Evolutionary conservation across 2,329 filamentous ascomycete genomes (phyloP).

Genomic region (Amesomyces nigricolor): DNA sequence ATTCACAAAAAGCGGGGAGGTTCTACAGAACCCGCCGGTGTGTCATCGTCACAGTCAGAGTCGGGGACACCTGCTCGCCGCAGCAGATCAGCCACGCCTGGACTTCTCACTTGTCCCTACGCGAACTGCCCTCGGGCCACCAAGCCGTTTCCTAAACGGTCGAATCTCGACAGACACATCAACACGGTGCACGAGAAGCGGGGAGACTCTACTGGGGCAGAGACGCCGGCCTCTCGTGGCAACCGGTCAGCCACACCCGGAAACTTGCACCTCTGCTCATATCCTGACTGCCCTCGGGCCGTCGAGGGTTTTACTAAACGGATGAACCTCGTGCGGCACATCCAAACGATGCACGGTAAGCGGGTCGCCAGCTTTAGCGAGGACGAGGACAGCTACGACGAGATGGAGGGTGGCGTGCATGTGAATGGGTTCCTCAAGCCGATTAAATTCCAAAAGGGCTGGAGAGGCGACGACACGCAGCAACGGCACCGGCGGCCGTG

Average conservation of each 20-base stretch:
- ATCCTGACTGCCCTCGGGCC: conserved; percentile 34
- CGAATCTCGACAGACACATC: conserved; percentile 17
- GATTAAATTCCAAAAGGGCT: conserved; percentile 45
- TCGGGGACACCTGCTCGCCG: too few relatives aligned
- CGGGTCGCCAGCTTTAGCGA: neutral
- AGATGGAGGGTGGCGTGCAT: conserved; percentile 58
- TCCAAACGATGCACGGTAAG: conserved; percentile 39
- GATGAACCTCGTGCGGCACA: conserved; percentile 38
- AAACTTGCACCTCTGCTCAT: conserved; percentile 32
- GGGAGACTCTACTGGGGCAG: neutral
- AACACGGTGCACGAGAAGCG: neutral
- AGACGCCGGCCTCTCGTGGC: neutral
- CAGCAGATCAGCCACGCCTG: conserved; percentile 14
- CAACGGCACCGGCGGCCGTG: conserved; percentile 7
- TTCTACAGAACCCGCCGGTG: too few relatives aligned
- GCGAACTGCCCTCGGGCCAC: neutral
- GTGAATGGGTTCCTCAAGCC: conserved; percentile 61
- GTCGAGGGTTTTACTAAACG: conserved; percentile 34
- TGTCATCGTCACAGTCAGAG: too few relatives aligned
- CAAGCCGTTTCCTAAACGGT: neutral
- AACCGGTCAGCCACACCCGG: conserved; percentile 17
- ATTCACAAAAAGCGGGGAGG: too few relatives aligned
- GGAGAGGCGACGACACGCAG: conserved; percentile 37
- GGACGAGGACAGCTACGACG: conserved; percentile 42
- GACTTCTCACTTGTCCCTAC: conserved; percentile 24